Conservation (phyloP, 768 basidiomycete genomes). For the Pleurotus giganteus region DNA sequence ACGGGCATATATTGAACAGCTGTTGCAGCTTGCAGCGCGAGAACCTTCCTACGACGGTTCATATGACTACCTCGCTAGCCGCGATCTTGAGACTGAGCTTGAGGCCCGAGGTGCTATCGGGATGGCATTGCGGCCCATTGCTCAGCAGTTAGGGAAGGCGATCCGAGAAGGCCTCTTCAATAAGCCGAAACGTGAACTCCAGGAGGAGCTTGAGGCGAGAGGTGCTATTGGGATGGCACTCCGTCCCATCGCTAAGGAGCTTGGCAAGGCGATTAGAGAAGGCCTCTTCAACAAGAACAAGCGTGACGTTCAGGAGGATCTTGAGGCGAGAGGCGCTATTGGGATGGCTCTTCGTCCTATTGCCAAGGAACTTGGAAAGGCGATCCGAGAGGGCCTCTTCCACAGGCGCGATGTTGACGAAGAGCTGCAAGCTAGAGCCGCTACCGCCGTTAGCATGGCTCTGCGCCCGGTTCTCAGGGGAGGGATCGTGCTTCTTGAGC, state of each 20-base stretch:
- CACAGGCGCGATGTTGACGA: background rate
- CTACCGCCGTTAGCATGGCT: too few species aligned
- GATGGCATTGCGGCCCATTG: background rate
- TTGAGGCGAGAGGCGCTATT: background rate
- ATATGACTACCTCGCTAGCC: background rate
- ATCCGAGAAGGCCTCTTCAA: background rate
- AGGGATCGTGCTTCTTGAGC: too few species aligned
- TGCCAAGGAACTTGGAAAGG: background rate
- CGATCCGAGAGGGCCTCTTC: background rate
- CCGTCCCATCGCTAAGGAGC: background rate
- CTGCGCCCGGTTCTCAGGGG: too few species aligned
- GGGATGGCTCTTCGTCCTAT: background rate
- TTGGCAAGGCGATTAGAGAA: background rate
- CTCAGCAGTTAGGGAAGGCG: background rate
- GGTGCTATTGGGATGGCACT: background rate
- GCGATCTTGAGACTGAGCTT: background rate
- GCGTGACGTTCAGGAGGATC: background rate
- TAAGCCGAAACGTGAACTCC: background rate
- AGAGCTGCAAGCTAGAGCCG: background rate
- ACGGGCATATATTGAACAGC: background rate
- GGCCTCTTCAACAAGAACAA: background rate
- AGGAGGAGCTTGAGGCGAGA: background rate
- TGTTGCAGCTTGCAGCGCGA: conserved; percentile 1
- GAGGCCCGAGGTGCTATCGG: background rate
- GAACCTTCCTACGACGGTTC: background rate